Conservation (phyloP, 495 filamentous ascomycete species). For the Glarea lozoyensis region DNA sequence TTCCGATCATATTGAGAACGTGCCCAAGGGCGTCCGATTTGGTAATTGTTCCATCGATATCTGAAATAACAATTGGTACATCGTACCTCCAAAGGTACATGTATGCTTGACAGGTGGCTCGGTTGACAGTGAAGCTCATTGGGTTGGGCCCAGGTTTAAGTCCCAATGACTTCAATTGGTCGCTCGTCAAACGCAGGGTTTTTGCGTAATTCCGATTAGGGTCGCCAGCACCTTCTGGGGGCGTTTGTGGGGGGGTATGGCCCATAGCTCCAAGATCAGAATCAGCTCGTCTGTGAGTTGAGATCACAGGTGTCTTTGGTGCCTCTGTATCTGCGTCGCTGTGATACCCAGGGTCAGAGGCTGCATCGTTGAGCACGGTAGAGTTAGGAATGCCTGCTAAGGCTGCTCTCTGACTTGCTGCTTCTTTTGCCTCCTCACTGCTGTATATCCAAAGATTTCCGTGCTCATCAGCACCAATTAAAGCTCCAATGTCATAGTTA, state of each 20-base stretch:
- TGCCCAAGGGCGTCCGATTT: constrained; percentile 98
- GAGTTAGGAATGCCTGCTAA: constrained; percentile 19
- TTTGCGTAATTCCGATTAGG: constrained; percentile 86
- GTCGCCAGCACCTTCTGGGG: constrained; percentile 52
- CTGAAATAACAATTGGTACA: constrained; percentile 89
- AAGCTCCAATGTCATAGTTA: constrained; percentile 88
- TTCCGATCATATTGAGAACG: constrained; percentile 93
- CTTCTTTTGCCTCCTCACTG: constrained; percentile 89
- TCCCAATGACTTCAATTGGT: constrained; percentile 82
- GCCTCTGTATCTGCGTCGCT: constrained; percentile 57
- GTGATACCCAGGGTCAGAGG: constrained; percentile 89
- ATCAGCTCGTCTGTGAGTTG: constrained; percentile 46
- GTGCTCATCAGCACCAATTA: constrained; percentile 90
- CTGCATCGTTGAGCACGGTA: constrained; percentile 53
- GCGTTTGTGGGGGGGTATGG: constrained; percentile 70
- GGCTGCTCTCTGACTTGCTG: constrained; percentile 39
- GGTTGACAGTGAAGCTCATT: constrained; percentile 94
- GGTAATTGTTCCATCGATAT: constrained; percentile 98
- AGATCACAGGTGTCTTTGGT: constrained; percentile 27
- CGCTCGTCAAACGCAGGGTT: constrained; percentile 90
- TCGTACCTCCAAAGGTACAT: constrained; percentile 93
- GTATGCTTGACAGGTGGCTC: constrained; percentile 78
- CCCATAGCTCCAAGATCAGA: constrained; percentile 62
- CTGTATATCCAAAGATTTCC: constrained; percentile 99
- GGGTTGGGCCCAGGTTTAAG: constrained; percentile 78